A percentile compares a stretch with the other conserved stretches of the same genome.
These are phyloP conservation scores for Phyllosticta citribraziliensis DNA, from an alignment of 2,329 filamentous ascomycete genomes.

Conservation along the genomic window DNA sequence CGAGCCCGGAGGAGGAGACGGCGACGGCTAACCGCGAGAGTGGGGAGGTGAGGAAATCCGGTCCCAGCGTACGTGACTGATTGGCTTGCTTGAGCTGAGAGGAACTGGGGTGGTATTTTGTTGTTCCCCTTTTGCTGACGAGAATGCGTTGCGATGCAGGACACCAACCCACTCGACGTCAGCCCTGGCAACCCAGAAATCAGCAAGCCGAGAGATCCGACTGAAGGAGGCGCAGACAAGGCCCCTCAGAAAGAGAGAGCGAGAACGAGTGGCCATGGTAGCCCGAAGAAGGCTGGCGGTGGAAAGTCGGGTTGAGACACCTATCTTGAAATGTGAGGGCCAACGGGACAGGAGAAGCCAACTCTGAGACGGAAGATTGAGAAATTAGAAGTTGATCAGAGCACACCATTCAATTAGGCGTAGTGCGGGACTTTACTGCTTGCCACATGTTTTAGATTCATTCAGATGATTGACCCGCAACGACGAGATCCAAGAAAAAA, in stretches of 20 bases:
- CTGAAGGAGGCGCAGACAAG: constrained; percentile 34
- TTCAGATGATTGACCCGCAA: too few species aligned
- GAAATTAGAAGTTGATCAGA: too few species aligned
- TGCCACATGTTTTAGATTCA: too few species aligned
- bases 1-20: constrained; percentile 54
- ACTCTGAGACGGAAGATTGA: background rate
- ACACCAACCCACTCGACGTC: constrained; percentile 45
- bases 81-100: background rate
- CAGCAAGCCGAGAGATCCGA: constrained; percentile 37
- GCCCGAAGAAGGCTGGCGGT: constrained; percentile 11
- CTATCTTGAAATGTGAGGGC: background rate
- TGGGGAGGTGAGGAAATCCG: constrained; percentile 13
- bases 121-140: background rate
- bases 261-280: constrained; percentile 26
- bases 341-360: background rate
- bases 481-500: too few species aligned
- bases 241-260: constrained; percentile 24
- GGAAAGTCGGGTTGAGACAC: background rate
- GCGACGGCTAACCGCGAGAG: constrained; percentile 26
- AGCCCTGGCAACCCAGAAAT: constrained; percentile 52
- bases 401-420: too few species aligned
- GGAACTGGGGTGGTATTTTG: background rate
- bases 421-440: too few species aligned
- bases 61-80: constrained; percentile 1
- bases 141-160: constrained; percentile 10